These are phyloP conservation scores for Sphenostylis stenocarpa DNA, from an alignment of 306 rosid species.

Conservation along the genomic window DNA sequence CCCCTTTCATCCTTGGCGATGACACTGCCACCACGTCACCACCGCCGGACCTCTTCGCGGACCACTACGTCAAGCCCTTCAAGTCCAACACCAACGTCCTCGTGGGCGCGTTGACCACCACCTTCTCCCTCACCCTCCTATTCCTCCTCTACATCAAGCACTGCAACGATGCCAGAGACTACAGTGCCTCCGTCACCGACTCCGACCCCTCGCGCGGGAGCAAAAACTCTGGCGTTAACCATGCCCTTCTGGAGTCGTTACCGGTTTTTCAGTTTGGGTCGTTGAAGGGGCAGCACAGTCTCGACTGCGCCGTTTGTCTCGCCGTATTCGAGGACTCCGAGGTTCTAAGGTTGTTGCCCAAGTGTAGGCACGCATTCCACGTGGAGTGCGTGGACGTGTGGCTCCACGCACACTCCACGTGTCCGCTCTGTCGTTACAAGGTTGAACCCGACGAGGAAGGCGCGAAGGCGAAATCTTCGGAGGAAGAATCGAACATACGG, in stretches of 20 bases:
- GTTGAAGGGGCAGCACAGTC: slow-evolving; percentile 57
- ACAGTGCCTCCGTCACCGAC: neutral
- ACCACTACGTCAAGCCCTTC: neutral
- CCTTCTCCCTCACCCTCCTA: slow-evolving; percentile 58
- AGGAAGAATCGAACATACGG: neutral
- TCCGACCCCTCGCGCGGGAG: neutral
- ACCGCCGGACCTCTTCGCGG: neutral
- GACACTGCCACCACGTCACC: neutral
- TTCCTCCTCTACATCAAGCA: slow-evolving; percentile 70
- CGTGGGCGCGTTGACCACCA: slow-evolving; percentile 45
- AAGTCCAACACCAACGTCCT: slow-evolving; percentile 44
- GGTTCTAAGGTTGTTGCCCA: slow-evolving; percentile 65
- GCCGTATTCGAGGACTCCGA: slow-evolving; percentile 56
- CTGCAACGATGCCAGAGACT: slow-evolving; percentile 24
- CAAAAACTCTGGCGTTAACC: slow-evolving; percentile 68
- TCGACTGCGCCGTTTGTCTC: slow-evolving; percentile 73
- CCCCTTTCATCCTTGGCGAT: neutral
- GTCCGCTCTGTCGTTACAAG: slow-evolving; percentile 72
- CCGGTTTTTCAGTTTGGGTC: slow-evolving; percentile 66
- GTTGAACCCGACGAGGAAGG: slow-evolving; percentile 34
- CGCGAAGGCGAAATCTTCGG: too few relatives aligned
- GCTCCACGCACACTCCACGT: slow-evolving; percentile 71
- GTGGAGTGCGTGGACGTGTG: slow-evolving; percentile 66
- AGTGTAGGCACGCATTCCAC: slow-evolving; percentile 56
- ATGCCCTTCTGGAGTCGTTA: slow-evolving; percentile 47